A percentile compares a stretch with the other conserved stretches of the same genome.
These are phyloP conservation scores for Pistacia vera DNA, from an alignment of 345 rosid genomes.

Conservation along the genomic window DNA sequence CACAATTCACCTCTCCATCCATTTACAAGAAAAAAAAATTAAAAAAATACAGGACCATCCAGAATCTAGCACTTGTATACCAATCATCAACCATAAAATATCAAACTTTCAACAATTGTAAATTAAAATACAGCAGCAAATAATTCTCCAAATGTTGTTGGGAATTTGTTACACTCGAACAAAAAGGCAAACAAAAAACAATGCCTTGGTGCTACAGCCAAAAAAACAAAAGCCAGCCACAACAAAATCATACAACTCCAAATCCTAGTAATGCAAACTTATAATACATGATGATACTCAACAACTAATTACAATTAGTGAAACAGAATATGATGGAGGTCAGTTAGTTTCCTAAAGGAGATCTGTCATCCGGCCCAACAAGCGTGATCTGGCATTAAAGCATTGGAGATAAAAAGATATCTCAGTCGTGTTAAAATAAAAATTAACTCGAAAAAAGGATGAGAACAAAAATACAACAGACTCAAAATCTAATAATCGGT, in stretches of 20 bases:
- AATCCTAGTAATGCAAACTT: conserved; percentile 40
- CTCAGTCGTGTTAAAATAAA: background rate
- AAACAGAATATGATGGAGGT: conserved; percentile 8
- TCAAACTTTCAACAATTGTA: conserved; percentile 4
- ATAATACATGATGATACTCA: conserved; percentile 28
- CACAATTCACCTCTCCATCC: too few relatives aligned
- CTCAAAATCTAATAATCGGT: background rate
- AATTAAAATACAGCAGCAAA: conserved; percentile 8
- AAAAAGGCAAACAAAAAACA: conserved; percentile 42
- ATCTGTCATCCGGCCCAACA: conserved; percentile 64
- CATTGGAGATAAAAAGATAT: background rate
- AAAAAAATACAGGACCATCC: background rate
- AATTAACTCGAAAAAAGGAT: too few relatives aligned
- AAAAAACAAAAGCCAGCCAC: conserved; percentile 21
- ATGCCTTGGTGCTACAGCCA: conserved; percentile 28
- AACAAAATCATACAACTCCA: conserved; percentile 22
- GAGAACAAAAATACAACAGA: background rate
- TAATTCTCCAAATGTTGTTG: background rate
- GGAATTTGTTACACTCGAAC: conserved; percentile 29
- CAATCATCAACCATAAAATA: conserved; percentile 1
- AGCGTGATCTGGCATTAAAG: conserved; percentile 53
- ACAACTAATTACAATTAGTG: conserved; percentile 43
- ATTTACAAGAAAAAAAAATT: too few relatives aligned
- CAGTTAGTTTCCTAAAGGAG: conserved; percentile 34
- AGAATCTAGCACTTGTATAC: background rate